Evolutionary conservation across 129 eudicot species (phyloP).

Genomic region (Centella asiatica): DNA sequence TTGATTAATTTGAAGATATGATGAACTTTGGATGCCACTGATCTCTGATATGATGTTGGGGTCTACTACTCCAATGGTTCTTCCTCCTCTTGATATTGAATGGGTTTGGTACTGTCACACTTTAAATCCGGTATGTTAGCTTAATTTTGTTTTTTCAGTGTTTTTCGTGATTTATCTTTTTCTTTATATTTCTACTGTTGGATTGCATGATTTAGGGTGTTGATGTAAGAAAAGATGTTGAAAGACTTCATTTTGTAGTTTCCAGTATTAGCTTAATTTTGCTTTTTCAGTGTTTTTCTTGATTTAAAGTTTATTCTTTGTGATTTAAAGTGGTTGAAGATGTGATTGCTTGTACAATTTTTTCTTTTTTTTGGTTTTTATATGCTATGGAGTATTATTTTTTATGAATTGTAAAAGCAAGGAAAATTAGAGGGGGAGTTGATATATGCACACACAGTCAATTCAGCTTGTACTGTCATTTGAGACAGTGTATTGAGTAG

Average conservation of each 20-base stretch:
- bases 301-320: too few relatives aligned
- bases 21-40: constrained; percentile 93
- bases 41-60: constrained; percentile 67
- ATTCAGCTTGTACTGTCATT: not conserved
- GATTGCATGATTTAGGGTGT: not conserved
- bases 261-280: constrained; percentile 36
- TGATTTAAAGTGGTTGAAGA: not conserved
- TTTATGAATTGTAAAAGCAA: not conserved
- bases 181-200: not conserved
- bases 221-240: not conserved
- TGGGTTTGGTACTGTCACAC: constrained; percentile 99
- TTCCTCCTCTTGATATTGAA: constrained; percentile 94
- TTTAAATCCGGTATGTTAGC: constrained; percentile 55
- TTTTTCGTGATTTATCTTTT: not conserved
- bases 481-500: not conserved
- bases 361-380: too few relatives aligned
- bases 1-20: constrained; percentile 42
- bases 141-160: constrained; percentile 5
- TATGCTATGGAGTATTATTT: not conserved
- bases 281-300: constrained; percentile 2
- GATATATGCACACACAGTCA: not conserved
- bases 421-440: not conserved
- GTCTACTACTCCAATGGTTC: constrained; percentile 55
- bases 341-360: not conserved
- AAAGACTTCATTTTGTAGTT: too few relatives aligned